A percentile compares a stretch with the other conserved stretches of the same genome.
phyloP scores from a whole-genome alignment of 257 asterid genomes.

The Petunia secreta region DNA sequence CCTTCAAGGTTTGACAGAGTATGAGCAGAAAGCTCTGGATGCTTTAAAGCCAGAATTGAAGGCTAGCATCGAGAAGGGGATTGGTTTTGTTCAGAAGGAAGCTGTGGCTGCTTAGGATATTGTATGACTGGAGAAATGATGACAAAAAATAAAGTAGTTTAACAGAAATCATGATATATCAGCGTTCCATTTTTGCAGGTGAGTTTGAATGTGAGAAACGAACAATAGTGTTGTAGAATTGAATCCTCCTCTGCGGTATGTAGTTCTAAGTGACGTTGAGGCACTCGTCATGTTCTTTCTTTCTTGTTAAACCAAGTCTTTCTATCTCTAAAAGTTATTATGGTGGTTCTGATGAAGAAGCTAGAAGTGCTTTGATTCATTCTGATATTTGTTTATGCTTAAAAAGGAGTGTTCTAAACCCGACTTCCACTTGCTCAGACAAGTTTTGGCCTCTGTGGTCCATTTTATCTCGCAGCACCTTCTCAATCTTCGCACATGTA shows the following conservation, averaged over 20 bases:
- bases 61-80: conserved; percentile 85
- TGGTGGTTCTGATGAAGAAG: background rate
- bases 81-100: conserved; percentile 62
- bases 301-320: background rate
- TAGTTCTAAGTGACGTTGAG: conserved; percentile 33
- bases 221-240: conserved; percentile 45
- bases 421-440: background rate
- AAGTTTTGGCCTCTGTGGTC: background rate
- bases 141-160: conserved; percentile 37
- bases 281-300: conserved; percentile 12
- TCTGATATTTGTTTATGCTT: background rate
- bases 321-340: background rate
- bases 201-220: conserved; percentile 37
- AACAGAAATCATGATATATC: conserved; percentile 26
- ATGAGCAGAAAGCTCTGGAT: conserved; percentile 78
- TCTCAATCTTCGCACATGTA: background rate
- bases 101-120: conserved; percentile 56
- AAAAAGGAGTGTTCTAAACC: background rate
- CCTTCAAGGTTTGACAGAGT: conserved; percentile 73
- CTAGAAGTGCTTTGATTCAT: background rate
- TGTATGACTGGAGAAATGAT: conserved; percentile 29
- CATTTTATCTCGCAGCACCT: background rate
- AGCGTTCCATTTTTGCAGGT: conserved; percentile 56
- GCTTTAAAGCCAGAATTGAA: conserved; percentile 80
- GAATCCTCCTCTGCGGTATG: conserved; percentile 32